phyloP scores from a whole-genome alignment of 148 eudicot species.

The Fallopia convolvulus region DNA sequence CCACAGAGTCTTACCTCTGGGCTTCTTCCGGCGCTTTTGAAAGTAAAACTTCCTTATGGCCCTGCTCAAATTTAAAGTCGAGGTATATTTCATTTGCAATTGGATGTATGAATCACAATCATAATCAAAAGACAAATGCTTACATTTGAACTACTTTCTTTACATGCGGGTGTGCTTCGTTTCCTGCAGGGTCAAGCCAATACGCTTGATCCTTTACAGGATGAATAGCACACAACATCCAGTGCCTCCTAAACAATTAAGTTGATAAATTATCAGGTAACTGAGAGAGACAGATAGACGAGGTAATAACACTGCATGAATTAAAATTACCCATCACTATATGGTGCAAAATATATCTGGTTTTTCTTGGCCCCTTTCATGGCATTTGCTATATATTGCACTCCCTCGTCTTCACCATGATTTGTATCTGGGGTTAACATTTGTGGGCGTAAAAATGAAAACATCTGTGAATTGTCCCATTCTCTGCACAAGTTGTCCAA shows the following conservation, averaged over 20 bases:
- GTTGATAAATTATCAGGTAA: background rate
- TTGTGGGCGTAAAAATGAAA: background rate
- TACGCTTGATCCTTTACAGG: background rate
- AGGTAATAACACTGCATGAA: background rate
- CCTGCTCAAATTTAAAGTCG: background rate
- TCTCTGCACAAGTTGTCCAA: background rate
- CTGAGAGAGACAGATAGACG: background rate
- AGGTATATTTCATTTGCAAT: background rate
- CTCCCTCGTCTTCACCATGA: background rate
- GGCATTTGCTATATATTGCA: conserved; percentile 9
- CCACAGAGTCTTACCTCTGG: background rate
- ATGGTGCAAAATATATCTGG: conserved; percentile 7
- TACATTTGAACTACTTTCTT: conserved; percentile 3
- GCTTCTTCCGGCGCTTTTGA: conserved; percentile 8
- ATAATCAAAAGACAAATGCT: background rate
- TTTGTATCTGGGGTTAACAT: background rate
- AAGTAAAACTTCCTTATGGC: background rate
- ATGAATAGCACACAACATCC: background rate
- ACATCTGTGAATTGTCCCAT: conserved; percentile 2
- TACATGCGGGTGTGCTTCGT: background rate
- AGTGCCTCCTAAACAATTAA: background rate
- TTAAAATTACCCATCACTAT: background rate
- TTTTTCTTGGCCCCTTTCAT: conserved; percentile 7
- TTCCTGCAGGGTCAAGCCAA: background rate
- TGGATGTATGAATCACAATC: background rate